phyloP scores from a whole-genome alignment of 2,329 filamentous ascomycete species.

The Xylaria sp. region DNA sequence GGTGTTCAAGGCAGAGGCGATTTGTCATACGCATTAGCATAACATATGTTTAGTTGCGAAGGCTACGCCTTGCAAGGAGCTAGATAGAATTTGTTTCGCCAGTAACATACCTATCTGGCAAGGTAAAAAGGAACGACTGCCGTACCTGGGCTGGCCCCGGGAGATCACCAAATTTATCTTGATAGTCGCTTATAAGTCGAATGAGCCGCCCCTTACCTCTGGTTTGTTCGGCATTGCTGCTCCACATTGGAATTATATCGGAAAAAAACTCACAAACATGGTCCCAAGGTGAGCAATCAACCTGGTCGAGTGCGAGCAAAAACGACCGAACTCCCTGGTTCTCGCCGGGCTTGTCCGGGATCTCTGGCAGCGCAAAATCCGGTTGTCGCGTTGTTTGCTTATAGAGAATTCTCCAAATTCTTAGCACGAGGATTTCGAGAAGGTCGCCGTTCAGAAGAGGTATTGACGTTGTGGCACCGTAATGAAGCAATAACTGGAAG shows the following conservation, averaged over 20 bases:
- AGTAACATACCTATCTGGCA: constrained; percentile 17
- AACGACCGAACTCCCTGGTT: constrained; percentile 9
- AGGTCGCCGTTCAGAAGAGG: background rate
- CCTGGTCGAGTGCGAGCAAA: background rate
- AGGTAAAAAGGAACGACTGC: background rate
- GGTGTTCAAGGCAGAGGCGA: background rate
- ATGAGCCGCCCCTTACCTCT: constrained; percentile 9
- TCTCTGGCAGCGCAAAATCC: background rate
- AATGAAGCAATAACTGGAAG: constrained; percentile 5
- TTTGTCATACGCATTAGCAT: background rate
- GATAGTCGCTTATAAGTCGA: constrained; percentile 7
- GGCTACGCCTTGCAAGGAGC: background rate
- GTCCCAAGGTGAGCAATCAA: constrained; percentile 9
- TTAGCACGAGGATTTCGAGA: constrained; percentile 14
- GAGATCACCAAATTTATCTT: constrained; percentile 17
- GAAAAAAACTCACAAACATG: background rate
- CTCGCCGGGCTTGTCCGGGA: background rate
- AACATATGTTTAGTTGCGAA: background rate
- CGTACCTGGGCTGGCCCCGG: background rate
- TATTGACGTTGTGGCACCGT: constrained; percentile 11
- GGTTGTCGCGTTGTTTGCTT: background rate
- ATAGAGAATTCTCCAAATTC: constrained; percentile 3
- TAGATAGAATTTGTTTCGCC: background rate
- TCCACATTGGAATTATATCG: background rate
- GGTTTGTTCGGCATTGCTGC: background rate